phyloP scores from a whole-genome alignment of 176 grass and related monocot genomes.

The Panicum miliaceum region DNA sequence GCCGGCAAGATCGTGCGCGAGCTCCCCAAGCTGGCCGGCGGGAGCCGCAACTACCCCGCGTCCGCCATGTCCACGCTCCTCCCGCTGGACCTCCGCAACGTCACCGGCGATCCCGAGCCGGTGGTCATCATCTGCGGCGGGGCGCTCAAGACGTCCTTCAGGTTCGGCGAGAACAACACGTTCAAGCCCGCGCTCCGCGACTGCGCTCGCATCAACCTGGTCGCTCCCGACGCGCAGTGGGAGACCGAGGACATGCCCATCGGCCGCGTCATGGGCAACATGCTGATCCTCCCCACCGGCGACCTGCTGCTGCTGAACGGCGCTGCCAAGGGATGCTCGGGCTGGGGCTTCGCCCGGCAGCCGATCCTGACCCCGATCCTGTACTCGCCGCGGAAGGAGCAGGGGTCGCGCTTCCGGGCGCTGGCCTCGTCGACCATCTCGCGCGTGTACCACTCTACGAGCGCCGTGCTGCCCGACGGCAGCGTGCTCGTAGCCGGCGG shows the following conservation, averaged over 20 bases:
- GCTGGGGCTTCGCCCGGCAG: conserved; percentile 67
- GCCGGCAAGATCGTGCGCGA: conserved; percentile 59
- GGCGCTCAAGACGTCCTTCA: conserved; percentile 58
- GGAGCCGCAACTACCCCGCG: conserved; percentile 72
- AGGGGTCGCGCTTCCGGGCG: conserved; percentile 52
- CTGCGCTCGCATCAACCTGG: conserved; percentile 70
- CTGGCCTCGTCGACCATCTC: conserved; percentile 54
- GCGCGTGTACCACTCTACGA: conserved; percentile 86
- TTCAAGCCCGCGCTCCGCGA: conserved; percentile 51
- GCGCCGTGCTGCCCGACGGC: conserved; percentile 84
- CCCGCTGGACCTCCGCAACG: conserved; percentile 69
- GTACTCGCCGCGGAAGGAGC: conserved; percentile 47
- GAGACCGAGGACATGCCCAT: conserved; percentile 68
- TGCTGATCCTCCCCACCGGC: conserved; percentile 81
- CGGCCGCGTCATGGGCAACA: conserved; percentile 81
- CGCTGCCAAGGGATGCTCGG: conserved; percentile 64
- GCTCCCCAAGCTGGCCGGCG: conserved; percentile 65
- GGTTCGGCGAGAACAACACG: conserved; percentile 48
- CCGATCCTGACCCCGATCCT: conserved; percentile 66
- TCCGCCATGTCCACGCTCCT: conserved; percentile 81
- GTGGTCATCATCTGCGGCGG: conserved; percentile 88
- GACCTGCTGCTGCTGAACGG: conserved; percentile 83
- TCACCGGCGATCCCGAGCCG: conserved; percentile 38
- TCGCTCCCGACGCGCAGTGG: conserved; percentile 51
- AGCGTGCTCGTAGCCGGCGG: conserved; percentile 82